phyloP scores from a whole-genome alignment of 225 moss, liverwort and hornwort genomes.

The Takakia lepidozioides region DNA sequence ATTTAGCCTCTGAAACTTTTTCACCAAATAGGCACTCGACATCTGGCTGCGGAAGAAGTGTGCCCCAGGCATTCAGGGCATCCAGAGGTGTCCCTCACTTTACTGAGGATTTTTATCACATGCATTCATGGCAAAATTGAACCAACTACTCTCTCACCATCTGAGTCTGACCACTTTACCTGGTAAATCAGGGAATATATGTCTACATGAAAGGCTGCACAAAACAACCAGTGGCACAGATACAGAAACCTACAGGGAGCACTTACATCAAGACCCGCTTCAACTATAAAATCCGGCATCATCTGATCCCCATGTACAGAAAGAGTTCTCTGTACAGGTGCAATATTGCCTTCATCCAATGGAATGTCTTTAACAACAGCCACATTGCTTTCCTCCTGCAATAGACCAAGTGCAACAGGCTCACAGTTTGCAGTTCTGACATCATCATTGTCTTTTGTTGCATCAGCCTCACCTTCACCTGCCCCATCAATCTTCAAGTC shows the following conservation, averaged over 20 bases:
- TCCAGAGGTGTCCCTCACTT: background rate
- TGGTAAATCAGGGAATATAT: background rate
- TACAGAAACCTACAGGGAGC: background rate
- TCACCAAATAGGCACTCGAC: background rate
- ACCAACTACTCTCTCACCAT: no score
- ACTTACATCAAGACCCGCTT: background rate
- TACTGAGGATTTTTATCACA: background rate
- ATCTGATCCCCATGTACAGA: slow-evolving; percentile 32
- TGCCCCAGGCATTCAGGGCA: background rate
- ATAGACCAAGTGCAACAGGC: background rate
- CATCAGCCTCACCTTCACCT: background rate
- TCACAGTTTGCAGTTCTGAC: no score
- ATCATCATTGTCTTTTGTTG: slow-evolving; percentile 13
- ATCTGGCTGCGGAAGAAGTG: background rate
- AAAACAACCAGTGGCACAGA: background rate
- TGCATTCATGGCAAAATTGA: no score
- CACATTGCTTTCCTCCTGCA: slow-evolving; percentile 16
- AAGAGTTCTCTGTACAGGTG: slow-evolving; percentile 29
- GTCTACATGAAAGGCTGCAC: no score
- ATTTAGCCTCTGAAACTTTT: no score
- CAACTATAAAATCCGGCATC: background rate
- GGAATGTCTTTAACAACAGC: slow-evolving; percentile 25
- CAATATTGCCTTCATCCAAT: slow-evolving; percentile 26
- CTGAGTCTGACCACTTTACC: background rate
- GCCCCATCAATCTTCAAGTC: background rate